Percentiles rank a stretch among this genome's conserved stretches.
phyloP scores from a whole-genome alignment of 192 early-diverging fungal genomes.

The Coemansia guatemalensis region DNA sequence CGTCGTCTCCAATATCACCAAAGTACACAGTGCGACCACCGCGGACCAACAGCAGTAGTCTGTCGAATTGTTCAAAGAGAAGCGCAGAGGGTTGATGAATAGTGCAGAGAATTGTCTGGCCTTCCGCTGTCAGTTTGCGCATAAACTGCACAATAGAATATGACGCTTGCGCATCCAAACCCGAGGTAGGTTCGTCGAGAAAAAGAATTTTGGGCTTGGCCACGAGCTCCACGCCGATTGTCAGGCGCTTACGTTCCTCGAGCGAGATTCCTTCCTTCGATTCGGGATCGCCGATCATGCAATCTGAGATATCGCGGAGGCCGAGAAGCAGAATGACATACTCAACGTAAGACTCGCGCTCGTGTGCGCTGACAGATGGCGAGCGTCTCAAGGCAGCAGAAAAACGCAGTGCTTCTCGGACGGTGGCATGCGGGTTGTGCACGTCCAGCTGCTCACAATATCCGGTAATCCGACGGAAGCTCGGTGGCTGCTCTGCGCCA shows the following conservation, averaged over 20 bases:
- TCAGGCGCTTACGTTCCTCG: conserved; percentile 77
- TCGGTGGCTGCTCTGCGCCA: conserved; percentile 43
- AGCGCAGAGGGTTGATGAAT: conserved; percentile 77
- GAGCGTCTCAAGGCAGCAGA: conserved; percentile 64
- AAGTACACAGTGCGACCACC: conserved; percentile 80
- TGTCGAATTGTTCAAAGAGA: conserved; percentile 76
- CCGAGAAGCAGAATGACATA: conserved; percentile 68
- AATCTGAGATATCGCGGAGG: conserved; percentile 64
- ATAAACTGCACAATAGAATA: conserved; percentile 69
- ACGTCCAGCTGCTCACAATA: conserved; percentile 82
- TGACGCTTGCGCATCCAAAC: conserved; percentile 67
- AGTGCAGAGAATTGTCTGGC: conserved; percentile 65
- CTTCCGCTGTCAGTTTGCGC: conserved; percentile 58
- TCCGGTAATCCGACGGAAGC: conserved; percentile 64
- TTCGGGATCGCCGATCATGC: conserved; percentile 64
- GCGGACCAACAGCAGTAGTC: conserved; percentile 67
- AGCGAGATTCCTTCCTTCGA: conserved; percentile 70
- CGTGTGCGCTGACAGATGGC: conserved; percentile 54
- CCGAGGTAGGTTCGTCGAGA: conserved; percentile 82
- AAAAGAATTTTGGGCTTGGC: conserved; percentile 71
- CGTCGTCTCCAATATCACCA: conserved; percentile 75
- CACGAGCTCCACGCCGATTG: conserved; percentile 75
- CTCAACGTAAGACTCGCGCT: conserved; percentile 66
- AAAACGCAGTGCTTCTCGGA: conserved; percentile 60
- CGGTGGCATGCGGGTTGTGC: conserved; percentile 65